A percentile compares a stretch with the other conserved stretches of the same genome.
phyloP scores from a whole-genome alignment of 352 stramenopile genomes.

The Elongisporangium anandrum region DNA sequence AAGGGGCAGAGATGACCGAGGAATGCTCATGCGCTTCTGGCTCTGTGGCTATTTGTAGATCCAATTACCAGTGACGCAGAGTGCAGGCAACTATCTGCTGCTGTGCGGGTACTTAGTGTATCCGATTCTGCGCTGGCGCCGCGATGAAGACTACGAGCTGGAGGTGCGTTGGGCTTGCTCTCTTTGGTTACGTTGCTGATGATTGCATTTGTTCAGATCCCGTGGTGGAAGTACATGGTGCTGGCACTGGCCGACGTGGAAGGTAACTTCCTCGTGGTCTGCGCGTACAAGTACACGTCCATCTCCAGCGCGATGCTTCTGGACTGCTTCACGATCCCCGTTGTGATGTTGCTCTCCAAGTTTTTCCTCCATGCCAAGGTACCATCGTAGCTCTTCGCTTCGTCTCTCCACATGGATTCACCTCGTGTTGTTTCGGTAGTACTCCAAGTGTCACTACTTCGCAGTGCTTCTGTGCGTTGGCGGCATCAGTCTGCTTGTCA shows the following conservation, averaged over 20 bases:
- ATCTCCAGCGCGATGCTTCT: slow-evolving; percentile 96
- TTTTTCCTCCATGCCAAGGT: slow-evolving; percentile 82
- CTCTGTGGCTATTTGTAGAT: slow-evolving; percentile 39
- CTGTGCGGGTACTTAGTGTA: slow-evolving; percentile 53
- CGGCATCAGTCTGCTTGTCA: slow-evolving; percentile 77
- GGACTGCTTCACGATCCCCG: slow-evolving; percentile 94
- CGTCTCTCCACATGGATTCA: neutral
- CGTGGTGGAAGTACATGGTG: slow-evolving; percentile 88
- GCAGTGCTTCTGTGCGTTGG: slow-evolving; percentile 82
- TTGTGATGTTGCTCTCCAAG: slow-evolving; percentile 92
- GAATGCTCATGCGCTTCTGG: slow-evolving; percentile 10
- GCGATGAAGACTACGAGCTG: slow-evolving; percentile 39
- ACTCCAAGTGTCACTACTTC: slow-evolving; percentile 63
- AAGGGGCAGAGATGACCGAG: neutral
- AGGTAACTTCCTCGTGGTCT: slow-evolving; percentile 93
- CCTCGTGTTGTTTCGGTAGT: slow-evolving; percentile 24
- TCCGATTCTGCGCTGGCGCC: slow-evolving; percentile 34
- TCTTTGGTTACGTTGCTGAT: neutral
- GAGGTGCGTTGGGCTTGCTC: slow-evolving; percentile 17
- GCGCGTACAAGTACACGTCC: slow-evolving; percentile 95
- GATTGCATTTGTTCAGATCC: slow-evolving; percentile 23
- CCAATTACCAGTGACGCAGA: slow-evolving; percentile 72
- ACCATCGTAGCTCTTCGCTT: neutral
- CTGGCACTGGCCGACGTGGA: slow-evolving; percentile 93
- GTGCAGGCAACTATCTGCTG: slow-evolving; percentile 64